Base-by-base conservation (phyloP, 768 basidiomycete genomes). In the Hericium erinaceus region DNA sequence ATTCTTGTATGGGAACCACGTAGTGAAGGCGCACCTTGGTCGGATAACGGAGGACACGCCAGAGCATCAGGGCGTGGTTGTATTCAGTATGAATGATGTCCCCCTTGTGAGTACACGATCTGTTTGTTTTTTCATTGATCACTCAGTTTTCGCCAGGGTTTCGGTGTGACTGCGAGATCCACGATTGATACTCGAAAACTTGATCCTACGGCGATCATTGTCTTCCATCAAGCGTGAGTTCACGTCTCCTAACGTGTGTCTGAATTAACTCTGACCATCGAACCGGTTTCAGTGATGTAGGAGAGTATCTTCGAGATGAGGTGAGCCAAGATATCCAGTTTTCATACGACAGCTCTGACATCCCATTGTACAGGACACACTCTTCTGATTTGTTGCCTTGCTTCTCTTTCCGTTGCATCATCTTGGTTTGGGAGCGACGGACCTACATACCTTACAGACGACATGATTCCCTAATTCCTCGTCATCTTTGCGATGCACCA, bases 1-100 rank as follows among this genome's bases (percentile, higher is more conserved):
- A 1, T 99, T 95, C 79, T 75, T 99, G 39, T 99, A 99, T 67
- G 97, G 97, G 57, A 99, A 99, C 68, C 95, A 99, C 74, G 87
- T 98, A 58, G 82, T 98, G 61, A 99, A 98, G 73, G 97, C 97
- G 9, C 97, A 99, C 72, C 77, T 99, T n/a, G 97, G 97, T 16
- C 82, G 95, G 59, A 98, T 98, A 69, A 98, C 97, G 51, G 97
- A 99, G 69, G 97, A 99, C 67, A 95, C 95, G 2, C 95, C 95
- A 11, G 97, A 99, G 67, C 95, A 99, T 68, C 97, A 98, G 68
- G 97, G 97, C 49, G 97, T 98, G 1, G 91, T 98, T 13, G 85
- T 98, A 24, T 98, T 83, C 75, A 94, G 85, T 68, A 98, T 98
- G 97, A 87, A 77, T 58, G 95, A 99, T 70, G 79, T 91, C 26